Base-by-base conservation (phyloP, 2,329 filamentous ascomycete species). In the Trichophyton simii region DNA sequence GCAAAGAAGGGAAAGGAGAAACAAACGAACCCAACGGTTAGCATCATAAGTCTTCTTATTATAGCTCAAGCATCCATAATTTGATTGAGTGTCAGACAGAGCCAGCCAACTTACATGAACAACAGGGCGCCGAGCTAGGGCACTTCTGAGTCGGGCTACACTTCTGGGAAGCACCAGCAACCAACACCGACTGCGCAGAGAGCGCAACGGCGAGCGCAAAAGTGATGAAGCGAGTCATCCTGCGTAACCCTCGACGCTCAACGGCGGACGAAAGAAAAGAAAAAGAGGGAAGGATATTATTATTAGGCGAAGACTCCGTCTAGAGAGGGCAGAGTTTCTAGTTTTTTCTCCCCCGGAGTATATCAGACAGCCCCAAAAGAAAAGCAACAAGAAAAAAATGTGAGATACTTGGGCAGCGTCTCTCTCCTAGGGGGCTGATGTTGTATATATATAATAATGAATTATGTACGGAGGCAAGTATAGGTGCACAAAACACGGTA, bases 51-150 rank as follows among this genome's bases (percentile, higher is more conserved):
- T 38, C 34, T 38, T 38, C 2, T 38, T 38, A 38, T 38, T 38
- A 11, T 38, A 38, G 3, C 8, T 1, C 34, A 4, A 13, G 34
- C 13, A 9, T 38, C 34, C 34, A 13, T 38, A 3, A 38, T 34
- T 22, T 38, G 3, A 38, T 31, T 31, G 28, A 6, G 28, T 31
- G 28, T 31, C 15, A 20, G 42, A 18, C n/a, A 46, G 18, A 7
- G 42, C 42, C 41, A 7, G 42, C 42, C 41, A 15, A 83, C 87
- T 79, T 79, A 91, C 88, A 86, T 62, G 87, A 90, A 73, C 88
- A 91, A 78, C 88, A 91, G 34, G 87, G 88, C n/a, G 82, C 76
- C 52, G 83, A 80, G 69, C 86, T 72, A 7, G 90, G 89, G 72
- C 91, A 96, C 65, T 85, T 72, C 57, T 83, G 72, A 72, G 76